These are phyloP conservation scores for Candida awuae DNA, from an alignment of 805 yeast genomes.

Conservation along the genomic window DNA sequence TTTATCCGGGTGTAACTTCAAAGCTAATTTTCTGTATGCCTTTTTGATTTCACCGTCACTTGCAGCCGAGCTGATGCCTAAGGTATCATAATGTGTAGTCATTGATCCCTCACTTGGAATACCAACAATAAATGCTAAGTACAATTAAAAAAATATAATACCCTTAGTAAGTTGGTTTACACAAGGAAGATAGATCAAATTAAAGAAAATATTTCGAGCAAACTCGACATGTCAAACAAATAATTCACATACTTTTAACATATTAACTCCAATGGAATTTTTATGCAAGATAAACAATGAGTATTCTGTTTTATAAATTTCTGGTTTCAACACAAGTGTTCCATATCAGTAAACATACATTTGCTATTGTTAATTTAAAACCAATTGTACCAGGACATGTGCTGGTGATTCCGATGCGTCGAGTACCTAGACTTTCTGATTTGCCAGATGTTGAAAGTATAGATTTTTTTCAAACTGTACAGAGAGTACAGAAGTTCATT, in stretches of 20 bases:
- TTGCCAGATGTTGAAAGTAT: slow-evolving; percentile 60
- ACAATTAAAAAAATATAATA: too few species aligned
- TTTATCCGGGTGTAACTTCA: slow-evolving; percentile 75
- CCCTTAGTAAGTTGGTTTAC: too few species aligned
- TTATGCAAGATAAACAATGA: too few species aligned
- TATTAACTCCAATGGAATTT: too few species aligned
- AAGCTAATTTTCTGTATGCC: slow-evolving; percentile 70
- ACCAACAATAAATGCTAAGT: too few species aligned
- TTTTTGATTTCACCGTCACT: slow-evolving; percentile 56
- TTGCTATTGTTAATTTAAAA: slow-evolving; percentile 82
- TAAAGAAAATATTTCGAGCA: too few species aligned
- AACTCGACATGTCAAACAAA: too few species aligned
- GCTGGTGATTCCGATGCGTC: slow-evolving; percentile 73
- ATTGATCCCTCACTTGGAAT: too few species aligned
- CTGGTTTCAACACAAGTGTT: slow-evolving; percentile 50
- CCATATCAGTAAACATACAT: slow-evolving; percentile 56
- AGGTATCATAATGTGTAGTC: slow-evolving; percentile 57
- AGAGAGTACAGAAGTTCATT: slow-evolving; percentile 60
- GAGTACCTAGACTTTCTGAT: slow-evolving; percentile 59
- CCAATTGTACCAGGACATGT: slow-evolving; percentile 96
- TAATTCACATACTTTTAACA: too few species aligned
- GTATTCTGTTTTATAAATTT: slow-evolving; percentile 42
- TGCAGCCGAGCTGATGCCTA: slow-evolving; percentile 49
- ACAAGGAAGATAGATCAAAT: too few species aligned
- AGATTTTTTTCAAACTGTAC: slow-evolving; percentile 75